These are phyloP conservation scores for Metschnikowia similis DNA, from an alignment of 805 yeast genomes.

Conservation along the genomic window DNA sequence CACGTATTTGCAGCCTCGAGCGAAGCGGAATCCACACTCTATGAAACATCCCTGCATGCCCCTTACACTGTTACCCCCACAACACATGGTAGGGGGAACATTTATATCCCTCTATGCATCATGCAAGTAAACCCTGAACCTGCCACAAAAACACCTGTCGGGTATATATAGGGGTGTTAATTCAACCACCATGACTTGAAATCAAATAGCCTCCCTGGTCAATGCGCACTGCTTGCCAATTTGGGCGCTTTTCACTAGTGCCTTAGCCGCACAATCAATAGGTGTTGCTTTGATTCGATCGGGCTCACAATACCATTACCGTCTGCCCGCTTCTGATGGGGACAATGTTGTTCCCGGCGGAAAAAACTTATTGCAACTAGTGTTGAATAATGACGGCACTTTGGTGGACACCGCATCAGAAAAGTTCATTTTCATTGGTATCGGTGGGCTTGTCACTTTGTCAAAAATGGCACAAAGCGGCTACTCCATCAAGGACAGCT, in stretches of 20 bases:
- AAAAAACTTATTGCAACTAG: conserved; percentile 10
- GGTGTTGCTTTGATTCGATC: conserved; percentile 19
- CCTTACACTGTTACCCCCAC: neutral
- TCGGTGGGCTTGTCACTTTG: conserved; percentile 2
- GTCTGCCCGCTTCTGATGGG: neutral
- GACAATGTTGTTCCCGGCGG: conserved; percentile 6
- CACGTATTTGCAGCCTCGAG: neutral
- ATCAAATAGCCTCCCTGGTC: neutral
- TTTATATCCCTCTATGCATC: neutral
- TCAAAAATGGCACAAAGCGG: conserved; percentile 1
- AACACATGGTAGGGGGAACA: neutral
- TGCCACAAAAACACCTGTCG: neutral
- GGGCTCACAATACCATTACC: conserved; percentile 21
- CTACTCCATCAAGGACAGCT: conserved; percentile 8
- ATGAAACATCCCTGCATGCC: neutral
- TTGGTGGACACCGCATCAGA: conserved; percentile 14
- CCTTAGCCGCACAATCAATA: conserved; percentile 20
- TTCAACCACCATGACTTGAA: too few species aligned
- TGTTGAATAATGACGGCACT: conserved; percentile 19
- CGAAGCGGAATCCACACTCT: neutral
- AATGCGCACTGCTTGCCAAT: conserved; percentile 9
- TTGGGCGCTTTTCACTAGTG: conserved; percentile 18
- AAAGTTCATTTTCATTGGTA: conserved; percentile 11
- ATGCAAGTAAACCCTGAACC: neutral
- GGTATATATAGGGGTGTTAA: neutral